A percentile compares a stretch with the other conserved stretches of the same genome.
Evolutionary conservation across 1,284 basidiomycete genomes (phyloP).

Genomic region (Marasmius oreades): DNA sequence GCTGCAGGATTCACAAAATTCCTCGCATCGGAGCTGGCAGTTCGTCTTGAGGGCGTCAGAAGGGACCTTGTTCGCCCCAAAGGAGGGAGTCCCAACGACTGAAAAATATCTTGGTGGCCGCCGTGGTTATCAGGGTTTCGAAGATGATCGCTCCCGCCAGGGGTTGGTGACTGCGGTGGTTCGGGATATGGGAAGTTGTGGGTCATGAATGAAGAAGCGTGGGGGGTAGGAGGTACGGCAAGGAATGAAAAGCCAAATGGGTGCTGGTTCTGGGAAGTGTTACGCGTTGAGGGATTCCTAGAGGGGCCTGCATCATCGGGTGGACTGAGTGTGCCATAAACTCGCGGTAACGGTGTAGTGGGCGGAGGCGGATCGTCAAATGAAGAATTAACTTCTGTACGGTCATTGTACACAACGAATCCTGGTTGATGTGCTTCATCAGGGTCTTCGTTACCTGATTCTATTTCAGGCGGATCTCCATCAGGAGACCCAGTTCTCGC

Average conservation of each 20-base stretch:
- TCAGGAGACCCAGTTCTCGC: slow-evolving; percentile 29
- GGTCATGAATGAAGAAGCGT: slow-evolving; percentile 30
- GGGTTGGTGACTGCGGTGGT: slow-evolving; percentile 67
- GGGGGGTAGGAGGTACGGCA: slow-evolving; percentile 52
- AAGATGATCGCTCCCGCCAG: slow-evolving; percentile 34
- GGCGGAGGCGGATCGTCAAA: slow-evolving; percentile 42
- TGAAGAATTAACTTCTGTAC: slow-evolving; percentile 24
- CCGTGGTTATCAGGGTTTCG: slow-evolving; percentile 23
- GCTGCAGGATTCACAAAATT: slow-evolving; percentile 35
- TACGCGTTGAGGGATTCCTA: slow-evolving; percentile 37
- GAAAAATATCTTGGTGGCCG: slow-evolving; percentile 40
- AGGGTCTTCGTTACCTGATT: slow-evolving; percentile 13
- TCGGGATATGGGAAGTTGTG: slow-evolving; percentile 62
- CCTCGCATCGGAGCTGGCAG: slow-evolving; percentile 16
- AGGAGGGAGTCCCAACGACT: slow-evolving; percentile 39
- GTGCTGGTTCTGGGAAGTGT: slow-evolving; percentile 49
- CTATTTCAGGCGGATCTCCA: slow-evolving; percentile 13
- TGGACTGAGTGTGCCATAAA: slow-evolving; percentile 41
- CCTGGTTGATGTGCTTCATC: slow-evolving; percentile 27
- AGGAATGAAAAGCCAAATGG: slow-evolving; percentile 53
- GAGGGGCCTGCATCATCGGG: slow-evolving; percentile 16
- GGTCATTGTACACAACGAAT: slow-evolving; percentile 42
- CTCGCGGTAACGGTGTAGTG: slow-evolving; percentile 47
- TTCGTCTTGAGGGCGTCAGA: slow-evolving; percentile 15
- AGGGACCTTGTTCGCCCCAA: slow-evolving; percentile 31